phyloP scores from a whole-genome alignment of 805 yeast species.

The Yamadazyma paraphyllophila region DNA sequence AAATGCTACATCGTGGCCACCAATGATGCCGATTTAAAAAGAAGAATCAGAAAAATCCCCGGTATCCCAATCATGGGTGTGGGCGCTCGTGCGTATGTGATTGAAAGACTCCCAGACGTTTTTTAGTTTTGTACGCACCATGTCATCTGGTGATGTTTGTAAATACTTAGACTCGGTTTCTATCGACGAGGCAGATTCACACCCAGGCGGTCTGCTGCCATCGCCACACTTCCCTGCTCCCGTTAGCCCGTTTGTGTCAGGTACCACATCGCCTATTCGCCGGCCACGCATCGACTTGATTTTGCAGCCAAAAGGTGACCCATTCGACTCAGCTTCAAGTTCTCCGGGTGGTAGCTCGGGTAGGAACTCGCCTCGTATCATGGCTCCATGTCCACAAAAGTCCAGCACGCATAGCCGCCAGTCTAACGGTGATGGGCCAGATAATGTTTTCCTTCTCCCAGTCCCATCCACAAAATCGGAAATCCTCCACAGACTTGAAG shows the following conservation, averaged over 20 bases:
- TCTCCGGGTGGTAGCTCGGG: no score
- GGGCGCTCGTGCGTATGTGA: constrained; percentile 87
- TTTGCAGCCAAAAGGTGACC: neutral
- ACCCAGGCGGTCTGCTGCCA: no score
- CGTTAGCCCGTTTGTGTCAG: neutral
- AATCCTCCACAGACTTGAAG: neutral
- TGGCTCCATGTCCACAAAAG: no score
- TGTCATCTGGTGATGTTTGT: no score
- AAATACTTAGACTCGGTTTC: no score
- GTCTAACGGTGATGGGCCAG: neutral
- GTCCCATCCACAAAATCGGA: constrained; percentile 1
- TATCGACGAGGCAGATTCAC: no score
- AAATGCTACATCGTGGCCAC: constrained; percentile 97
- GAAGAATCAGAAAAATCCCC: constrained; percentile 92
- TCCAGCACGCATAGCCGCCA: neutral
- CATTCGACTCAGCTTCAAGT: neutral
- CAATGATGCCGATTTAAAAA: constrained; percentile 93
- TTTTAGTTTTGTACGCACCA: constrained; percentile 38
- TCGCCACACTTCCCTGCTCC: neutral
- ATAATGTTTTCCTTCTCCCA: neutral
- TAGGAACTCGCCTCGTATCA: no score
- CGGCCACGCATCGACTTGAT: neutral
- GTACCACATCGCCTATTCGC: neutral
- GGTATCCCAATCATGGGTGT: constrained; percentile 98
- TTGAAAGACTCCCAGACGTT: constrained; percentile 95